Conservation (phyloP, 352 stramenopile genomes). For the Phytophthora pistaciae region DNA sequence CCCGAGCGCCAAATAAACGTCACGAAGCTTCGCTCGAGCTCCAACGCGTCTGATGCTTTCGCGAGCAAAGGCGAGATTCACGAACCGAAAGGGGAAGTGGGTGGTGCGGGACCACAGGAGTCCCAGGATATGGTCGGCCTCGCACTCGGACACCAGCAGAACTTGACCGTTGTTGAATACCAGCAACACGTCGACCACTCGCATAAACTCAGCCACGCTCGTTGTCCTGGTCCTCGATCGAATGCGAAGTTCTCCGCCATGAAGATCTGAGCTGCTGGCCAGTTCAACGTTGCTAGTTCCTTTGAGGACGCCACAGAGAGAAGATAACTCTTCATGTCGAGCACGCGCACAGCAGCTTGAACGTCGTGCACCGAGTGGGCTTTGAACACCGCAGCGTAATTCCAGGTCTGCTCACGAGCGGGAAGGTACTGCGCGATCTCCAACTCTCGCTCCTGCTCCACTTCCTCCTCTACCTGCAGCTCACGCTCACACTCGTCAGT, state of each 20-base stretch:
- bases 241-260: conserved; percentile 52
- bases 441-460: conserved; percentile 33
- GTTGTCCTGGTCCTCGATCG: not conserved
- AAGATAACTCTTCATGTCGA: conserved; percentile 4
- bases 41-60: conserved; percentile 7
- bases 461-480: conserved; percentile 53
- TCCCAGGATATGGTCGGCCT: not conserved
- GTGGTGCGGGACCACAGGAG: conserved; percentile 22
- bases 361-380: conserved; percentile 12
- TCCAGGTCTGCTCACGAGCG: too few relatives aligned
- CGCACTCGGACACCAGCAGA: conserved; percentile 16
- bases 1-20: conserved; percentile 4
- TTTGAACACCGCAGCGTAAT: conserved; percentile 14
- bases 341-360: not conserved
- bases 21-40: not conserved
- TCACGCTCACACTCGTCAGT: too few relatives aligned
- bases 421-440: conserved; percentile 5
- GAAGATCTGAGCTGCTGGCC: conserved; percentile 30
- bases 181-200: conserved; percentile 41
- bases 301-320: not conserved
- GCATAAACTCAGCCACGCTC: conserved; percentile 21
- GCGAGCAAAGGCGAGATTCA: conserved; percentile 15
- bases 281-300: conserved; percentile 28
- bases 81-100: not conserved
- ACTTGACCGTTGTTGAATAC: conserved; percentile 40